phyloP scores from a whole-genome alignment of 129 eudicot genomes.

The Escallonia rubra region DNA sequence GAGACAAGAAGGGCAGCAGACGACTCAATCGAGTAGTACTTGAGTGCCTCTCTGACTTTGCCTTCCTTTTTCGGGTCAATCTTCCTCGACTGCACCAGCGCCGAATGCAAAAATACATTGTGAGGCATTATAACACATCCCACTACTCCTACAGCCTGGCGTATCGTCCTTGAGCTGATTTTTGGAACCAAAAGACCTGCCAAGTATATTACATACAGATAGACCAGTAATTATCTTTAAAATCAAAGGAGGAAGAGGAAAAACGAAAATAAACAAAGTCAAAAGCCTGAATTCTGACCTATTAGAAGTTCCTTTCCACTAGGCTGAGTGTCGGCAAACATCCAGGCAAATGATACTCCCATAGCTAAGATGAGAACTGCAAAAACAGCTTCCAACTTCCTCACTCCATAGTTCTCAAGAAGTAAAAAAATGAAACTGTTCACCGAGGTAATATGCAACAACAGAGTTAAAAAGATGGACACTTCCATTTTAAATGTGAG shows the following conservation, averaged over 20 bases:
- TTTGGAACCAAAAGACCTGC: constrained; percentile 64
- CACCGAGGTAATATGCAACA: background rate
- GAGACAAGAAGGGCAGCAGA: constrained; percentile 46
- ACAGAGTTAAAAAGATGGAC: too few species aligned
- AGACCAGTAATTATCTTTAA: background rate
- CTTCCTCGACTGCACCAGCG: constrained; percentile 67
- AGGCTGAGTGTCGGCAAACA: constrained; percentile 61
- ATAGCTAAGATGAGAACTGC: constrained; percentile 59
- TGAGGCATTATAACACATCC: constrained; percentile 80
- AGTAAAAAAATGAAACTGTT: constrained; percentile 71
- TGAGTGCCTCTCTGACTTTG: constrained; percentile 69
- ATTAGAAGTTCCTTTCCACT: constrained; percentile 47
- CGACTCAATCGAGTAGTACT: constrained; percentile 75
- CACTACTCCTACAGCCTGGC: constrained; percentile 62
- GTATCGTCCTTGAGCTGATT: constrained; percentile 40
- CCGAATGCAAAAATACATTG: constrained; percentile 67
- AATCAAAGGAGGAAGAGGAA: background rate
- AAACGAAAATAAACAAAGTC: too few species aligned
- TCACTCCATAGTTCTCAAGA: constrained; percentile 79
- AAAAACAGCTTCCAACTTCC: constrained; percentile 70
- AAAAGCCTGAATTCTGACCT: constrained; percentile 25
- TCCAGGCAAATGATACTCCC: constrained; percentile 76
- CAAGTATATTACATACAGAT: background rate
- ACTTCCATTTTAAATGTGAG: too few species aligned
- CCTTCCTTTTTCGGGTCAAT: constrained; percentile 49